Conservation (phyloP, 768 basidiomycete species). For the Russula dissimulans region DNA sequence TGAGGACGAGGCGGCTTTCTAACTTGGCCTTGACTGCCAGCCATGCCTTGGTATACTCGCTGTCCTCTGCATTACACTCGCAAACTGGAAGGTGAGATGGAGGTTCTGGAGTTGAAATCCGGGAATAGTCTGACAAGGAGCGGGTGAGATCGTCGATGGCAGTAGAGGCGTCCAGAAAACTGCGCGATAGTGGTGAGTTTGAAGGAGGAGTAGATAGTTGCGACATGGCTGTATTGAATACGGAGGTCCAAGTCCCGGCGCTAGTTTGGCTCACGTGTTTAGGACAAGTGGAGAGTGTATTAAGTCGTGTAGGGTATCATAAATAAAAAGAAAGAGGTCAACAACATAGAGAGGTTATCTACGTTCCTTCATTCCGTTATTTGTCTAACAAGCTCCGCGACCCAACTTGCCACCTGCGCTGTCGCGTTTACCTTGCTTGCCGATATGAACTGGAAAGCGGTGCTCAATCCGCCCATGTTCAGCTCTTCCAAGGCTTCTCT, state of each 20-base stretch:
- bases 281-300: no score
- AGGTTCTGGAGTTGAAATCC: conserved; percentile 66
- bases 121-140: conserved; percentile 63
- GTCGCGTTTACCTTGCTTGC: conserved; percentile 30
- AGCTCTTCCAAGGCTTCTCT: conserved; percentile 57
- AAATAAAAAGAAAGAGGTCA: conserved; percentile 11
- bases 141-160: conserved; percentile 75
- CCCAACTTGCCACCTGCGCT: conserved; percentile 66
- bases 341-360: neutral
- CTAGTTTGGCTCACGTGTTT: no score
- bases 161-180: conserved; percentile 26
- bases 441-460: conserved; percentile 61
- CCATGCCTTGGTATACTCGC: conserved; percentile 59
- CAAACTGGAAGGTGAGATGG: conserved; percentile 39
- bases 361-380: conserved; percentile 34
- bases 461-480: conserved; percentile 67
- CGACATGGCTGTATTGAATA: neutral
- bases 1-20: conserved; percentile 69
- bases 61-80: conserved; percentile 58
- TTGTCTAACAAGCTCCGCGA: conserved; percentile 49
- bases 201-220: conserved; percentile 14
- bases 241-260: no score
- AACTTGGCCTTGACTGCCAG: conserved; percentile 54
- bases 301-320: conserved; percentile 5
- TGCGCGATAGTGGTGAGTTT: conserved; percentile 26